Conservation (phyloP, 225 moss, liverwort and hornwort species). For the Climacium dendroides region DNA sequence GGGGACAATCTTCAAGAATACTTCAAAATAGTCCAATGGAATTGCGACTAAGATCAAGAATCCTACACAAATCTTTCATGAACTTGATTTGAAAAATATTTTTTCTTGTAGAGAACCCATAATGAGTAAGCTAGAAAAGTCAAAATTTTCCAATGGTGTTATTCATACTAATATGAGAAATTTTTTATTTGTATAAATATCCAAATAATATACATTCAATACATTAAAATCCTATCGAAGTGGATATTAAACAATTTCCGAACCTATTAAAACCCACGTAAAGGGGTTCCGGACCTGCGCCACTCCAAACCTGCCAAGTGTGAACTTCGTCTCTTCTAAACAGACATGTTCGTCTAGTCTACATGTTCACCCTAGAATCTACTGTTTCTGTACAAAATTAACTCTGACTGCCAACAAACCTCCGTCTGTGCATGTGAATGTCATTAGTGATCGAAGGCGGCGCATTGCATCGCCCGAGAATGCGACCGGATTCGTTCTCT, state of each 20-base stretch:
- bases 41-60: not conserved
- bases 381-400: not conserved
- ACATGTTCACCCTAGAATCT: not conserved
- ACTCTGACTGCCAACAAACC: not conserved
- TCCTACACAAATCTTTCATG: not conserved
- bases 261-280: not conserved
- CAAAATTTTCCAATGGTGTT: no score
- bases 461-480: not conserved
- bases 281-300: not conserved
- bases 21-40: not conserved
- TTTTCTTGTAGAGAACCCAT: not conserved
- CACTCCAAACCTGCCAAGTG: not conserved
- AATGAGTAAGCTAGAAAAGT: not conserved
- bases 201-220: not conserved
- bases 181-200: not conserved
- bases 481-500: not conserved
- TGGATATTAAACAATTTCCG: no score
- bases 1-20: no score
- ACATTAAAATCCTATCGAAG: not conserved
- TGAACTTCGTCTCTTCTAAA: not conserved
- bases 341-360: fast-evolving
- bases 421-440: not conserved
- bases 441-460: slow-evolving; percentile 3
- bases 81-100: not conserved
- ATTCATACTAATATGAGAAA: no score